Evolutionary conservation across 164 flowering plant genomes (phyloP), one percentile per base, ranked within the genome.

Genomic region (Tetrastigma voinierianum): DNA sequence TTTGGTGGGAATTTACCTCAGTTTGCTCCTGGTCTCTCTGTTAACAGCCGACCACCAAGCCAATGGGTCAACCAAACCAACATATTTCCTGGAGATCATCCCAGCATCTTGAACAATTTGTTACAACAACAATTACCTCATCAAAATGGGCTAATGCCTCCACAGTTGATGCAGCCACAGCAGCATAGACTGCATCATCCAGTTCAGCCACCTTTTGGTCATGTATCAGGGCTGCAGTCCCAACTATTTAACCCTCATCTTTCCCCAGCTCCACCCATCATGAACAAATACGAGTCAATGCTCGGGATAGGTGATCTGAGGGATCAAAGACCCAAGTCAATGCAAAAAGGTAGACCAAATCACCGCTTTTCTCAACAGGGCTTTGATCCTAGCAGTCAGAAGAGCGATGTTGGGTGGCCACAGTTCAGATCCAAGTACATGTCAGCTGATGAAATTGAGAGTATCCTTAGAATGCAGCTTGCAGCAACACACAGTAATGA

Each of bases 401-500:
- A 59, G 70, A 75, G 66, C 63, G 81, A 78, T 14, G 61, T 67
- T 65, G 79, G 79, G 58, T 81, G 82, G 81, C 81, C 80, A 16
- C 84, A 70, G 15, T 81, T 76, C 32, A 76, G 80, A 48, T 84
- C 88, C 43, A 86, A 82, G 75, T 72, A 83, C 55, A 86, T 86
- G 88, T 65, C 86, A 11, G 57, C 81, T 62, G 86, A 82, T 61
- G 87, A 86, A 63, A 72, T 86, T 17, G 90, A 86, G 57, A 74
- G 58, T 57, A 84, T 86, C 49, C 70, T 84, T 6, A 76, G 84
- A 70, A 80, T 84, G 83, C 90, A 86, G 74, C 86, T 76, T 65
- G 84, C 86, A 46, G 86, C 87, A 16, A 84, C 90, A 11, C 90
- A 86, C 24, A 77, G 81, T 52, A 82, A 71, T 67, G 87, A 86